A percentile compares a stretch with the other conserved stretches of the same genome.
Conservation (phyloP, 2,329 filamentous ascomycete genomes). For the Ophiostoma ips region DNA sequence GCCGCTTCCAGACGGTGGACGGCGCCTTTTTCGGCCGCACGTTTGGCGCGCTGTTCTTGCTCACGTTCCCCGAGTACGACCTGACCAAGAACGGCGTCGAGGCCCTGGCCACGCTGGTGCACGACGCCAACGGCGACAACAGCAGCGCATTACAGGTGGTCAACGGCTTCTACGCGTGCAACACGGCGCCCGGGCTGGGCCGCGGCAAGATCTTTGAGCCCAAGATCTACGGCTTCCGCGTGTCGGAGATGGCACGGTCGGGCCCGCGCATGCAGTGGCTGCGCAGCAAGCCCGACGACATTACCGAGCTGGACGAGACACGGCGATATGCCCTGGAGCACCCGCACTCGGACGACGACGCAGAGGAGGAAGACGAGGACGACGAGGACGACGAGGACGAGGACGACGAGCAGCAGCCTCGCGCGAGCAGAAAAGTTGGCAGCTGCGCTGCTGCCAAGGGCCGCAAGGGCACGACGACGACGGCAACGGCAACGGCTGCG, state of each 20-base stretch:
- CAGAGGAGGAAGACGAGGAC: conserved; percentile 37
- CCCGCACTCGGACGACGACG: conserved; percentile 42
- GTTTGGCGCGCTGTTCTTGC: conserved; percentile 92
- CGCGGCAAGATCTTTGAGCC: conserved; percentile 78
- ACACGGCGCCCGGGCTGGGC: conserved; percentile 80
- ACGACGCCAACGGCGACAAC: conserved; percentile 4
- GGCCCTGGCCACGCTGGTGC: conserved; percentile 29
- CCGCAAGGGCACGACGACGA: background rate
- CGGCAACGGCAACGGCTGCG: conserved; percentile 14
- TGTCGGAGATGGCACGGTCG: conserved; percentile 77
- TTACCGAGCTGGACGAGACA: conserved; percentile 76
- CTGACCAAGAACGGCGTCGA: conserved; percentile 58
- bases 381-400: conserved; percentile 44
- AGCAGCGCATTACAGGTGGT: conserved; percentile 28
- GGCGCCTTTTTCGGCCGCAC: conserved; percentile 97
- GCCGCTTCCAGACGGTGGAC: conserved; percentile 91
- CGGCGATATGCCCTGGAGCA: conserved; percentile 38
- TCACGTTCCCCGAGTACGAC: conserved; percentile 95
- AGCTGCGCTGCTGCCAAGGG: conserved; percentile 28
- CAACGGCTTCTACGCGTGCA: conserved; percentile 76
- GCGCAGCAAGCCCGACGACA: conserved; percentile 64
- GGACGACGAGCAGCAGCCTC: conserved; percentile 22
- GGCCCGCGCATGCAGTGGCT: conserved; percentile 97
- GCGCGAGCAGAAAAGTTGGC: too few species aligned
- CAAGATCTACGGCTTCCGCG: conserved; percentile 90